phyloP scores from a whole-genome alignment of 2,329 filamentous ascomycete genomes.

The Colletotrichum lupini region DNA sequence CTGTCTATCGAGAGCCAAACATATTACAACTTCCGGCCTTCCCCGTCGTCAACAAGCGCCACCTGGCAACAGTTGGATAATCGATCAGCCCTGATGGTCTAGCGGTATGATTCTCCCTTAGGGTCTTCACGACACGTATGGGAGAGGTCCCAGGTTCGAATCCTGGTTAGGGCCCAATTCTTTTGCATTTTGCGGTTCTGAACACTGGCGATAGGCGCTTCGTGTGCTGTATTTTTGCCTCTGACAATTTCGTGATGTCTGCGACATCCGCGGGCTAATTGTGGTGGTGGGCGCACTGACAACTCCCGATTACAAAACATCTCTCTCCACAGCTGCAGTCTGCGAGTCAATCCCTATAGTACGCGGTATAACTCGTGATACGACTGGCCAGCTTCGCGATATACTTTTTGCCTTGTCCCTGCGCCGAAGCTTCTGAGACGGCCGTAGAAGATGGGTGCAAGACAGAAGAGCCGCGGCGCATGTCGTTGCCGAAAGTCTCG shows the following conservation, averaged over 20 bases:
- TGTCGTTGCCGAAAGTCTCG: neutral
- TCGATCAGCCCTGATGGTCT: constrained; percentile 28
- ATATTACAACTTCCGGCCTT: neutral
- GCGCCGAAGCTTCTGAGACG: neutral
- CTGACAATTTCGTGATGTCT: neutral
- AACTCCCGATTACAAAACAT: neutral
- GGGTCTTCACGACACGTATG: neutral
- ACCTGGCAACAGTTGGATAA: neutral
- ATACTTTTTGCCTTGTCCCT: neutral
- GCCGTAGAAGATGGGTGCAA: neutral
- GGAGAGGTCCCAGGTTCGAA: constrained; percentile 36
- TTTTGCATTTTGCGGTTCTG: neutral
- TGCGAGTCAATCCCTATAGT: neutral
- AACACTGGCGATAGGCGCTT: neutral
- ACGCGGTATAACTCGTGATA: neutral
- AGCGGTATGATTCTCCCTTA: constrained; percentile 37
- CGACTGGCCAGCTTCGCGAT: neutral
- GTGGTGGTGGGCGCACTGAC: neutral
- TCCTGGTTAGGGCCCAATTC: constrained; percentile 31
- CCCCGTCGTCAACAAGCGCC: neutral
- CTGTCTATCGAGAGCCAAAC: neutral
- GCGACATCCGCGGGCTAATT: neutral
- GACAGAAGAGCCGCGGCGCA: neutral
- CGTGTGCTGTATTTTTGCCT: neutral
- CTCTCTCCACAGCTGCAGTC: neutral